phyloP scores from a whole-genome alignment of 106 monocot species.

The Narthecium ossifragum region DNA sequence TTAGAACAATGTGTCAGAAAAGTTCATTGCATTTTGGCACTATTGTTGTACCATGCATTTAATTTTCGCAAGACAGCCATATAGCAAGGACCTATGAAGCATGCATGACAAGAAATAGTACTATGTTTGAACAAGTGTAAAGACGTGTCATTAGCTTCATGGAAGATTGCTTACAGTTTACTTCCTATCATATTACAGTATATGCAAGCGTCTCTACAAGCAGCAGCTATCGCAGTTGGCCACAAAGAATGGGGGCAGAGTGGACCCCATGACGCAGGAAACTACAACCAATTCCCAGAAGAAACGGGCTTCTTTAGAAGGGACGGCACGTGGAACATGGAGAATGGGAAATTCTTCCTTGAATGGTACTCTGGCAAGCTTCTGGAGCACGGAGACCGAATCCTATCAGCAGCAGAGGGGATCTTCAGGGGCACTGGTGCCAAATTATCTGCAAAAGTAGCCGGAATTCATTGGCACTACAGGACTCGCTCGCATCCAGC shows the following conservation, averaged over 20 bases:
- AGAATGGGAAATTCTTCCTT: constrained; percentile 79
- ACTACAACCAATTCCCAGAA: constrained; percentile 78
- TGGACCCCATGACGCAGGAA: constrained; percentile 64
- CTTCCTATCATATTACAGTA: constrained; percentile 57
- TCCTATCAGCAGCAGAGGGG: constrained; percentile 42
- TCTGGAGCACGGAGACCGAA: constrained; percentile 53
- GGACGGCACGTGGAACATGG: constrained; percentile 69
- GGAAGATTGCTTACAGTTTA: no score
- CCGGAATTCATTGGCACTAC: constrained; percentile 94
- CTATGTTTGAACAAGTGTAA: no score
- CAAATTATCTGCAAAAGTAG: constrained; percentile 60
- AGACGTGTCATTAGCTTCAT: no score
- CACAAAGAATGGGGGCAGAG: constrained; percentile 54
- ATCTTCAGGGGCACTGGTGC: constrained; percentile 46
- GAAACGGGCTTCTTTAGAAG: constrained; percentile 67
- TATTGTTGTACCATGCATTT: no score
- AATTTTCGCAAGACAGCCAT: no score
- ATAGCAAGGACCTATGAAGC: no score
- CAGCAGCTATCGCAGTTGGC: constrained; percentile 35
- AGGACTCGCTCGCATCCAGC: constrained; percentile 65
- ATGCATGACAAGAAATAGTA: no score
- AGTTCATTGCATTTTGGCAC: no score
- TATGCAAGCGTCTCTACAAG: constrained; percentile 60
- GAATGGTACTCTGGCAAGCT: constrained; percentile 72
- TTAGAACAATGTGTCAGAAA: no score